Evolutionary conservation across 129 eudicot genomes (phyloP).

Genomic region (Mikania micrantha): DNA sequence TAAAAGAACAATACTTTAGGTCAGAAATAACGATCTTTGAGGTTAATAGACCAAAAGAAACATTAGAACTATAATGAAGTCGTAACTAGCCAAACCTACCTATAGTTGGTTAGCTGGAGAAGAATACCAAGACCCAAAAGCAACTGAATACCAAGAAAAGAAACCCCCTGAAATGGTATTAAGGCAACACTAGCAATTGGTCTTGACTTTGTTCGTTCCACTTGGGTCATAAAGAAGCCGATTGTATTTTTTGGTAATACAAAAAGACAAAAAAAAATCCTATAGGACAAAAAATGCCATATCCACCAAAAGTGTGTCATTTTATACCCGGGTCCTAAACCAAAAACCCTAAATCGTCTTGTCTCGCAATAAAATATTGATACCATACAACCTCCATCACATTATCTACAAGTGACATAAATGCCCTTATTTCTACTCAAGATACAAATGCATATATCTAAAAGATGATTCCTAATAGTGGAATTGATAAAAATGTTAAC

Average conservation of each 20-base stretch:
- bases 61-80: not conserved
- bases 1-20: not conserved
- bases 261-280: not conserved
- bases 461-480: not conserved
- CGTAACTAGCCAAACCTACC: slow-evolving; percentile 37
- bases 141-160: slow-evolving; percentile 85
- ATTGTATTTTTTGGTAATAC: not conserved
- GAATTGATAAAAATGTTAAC: not conserved
- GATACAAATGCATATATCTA: not conserved
- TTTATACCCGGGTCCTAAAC: not conserved
- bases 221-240: slow-evolving; percentile 35
- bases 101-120: slow-evolving; percentile 75
- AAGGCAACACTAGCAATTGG: slow-evolving; percentile 92
- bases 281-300: not conserved
- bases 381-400: not conserved
- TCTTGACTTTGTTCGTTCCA: slow-evolving; percentile 81
- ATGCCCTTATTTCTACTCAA: not conserved
- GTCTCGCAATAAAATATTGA: not conserved
- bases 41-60: not conserved
- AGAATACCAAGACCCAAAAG: slow-evolving; percentile 92
- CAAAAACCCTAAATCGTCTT: not conserved
- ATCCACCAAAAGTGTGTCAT: not conserved
- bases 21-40: too few relatives aligned
- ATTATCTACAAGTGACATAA: not conserved
- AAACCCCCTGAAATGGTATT: slow-evolving; percentile 76